Evolutionary conservation across 371 early-diverging fungal species (phyloP), one percentile per base, ranked within the genome.

Genomic region (Mucor mucedo): DNA sequence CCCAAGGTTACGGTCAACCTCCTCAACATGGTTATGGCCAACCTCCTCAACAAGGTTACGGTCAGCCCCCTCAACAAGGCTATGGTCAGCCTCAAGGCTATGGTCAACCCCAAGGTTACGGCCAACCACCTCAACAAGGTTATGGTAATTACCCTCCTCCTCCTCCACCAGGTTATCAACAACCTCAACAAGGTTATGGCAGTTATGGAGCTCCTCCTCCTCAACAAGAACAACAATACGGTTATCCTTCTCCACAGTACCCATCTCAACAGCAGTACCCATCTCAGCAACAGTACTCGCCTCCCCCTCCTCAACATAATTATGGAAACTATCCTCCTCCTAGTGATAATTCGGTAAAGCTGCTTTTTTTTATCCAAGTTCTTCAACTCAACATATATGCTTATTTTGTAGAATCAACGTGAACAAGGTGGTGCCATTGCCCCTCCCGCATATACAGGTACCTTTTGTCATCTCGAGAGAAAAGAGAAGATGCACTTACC

Each of bases 391-490:
- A 14, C 44, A 44, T 21, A 21, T 21, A 21, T 21, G 21, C 21
- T 47, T 47, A 8, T 4, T 9, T 27, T 47, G 21, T 47, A 47
- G 47, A n/a, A 47, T 29, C 38, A 52, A 29, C 54, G 52, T 52
- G n/a, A 56, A 16, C 45, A 58, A 33, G 16, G 33, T 45, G 58
- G 45, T 21, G 30, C n/a, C 9, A 66, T 66, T 11, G 38, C 35
- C 10, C 66, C 66, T n/a, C 66, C 66, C 10, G 11, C 67, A 28
- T 67, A 67, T 30, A 61, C 61, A 52, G 67, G 67, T 57, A 55
- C 2, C 41, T 7, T 4, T 44, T 8, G 16, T 57, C 33, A 33
- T 13, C 1, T 48, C 4, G 27, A 8, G 28, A 48, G 27, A 48
- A 48, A 21, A 21, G 21, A 21, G 21, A 21, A 21, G 21, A 21